Base-by-base conservation (phyloP, 2,329 filamentous ascomycete genomes). In the Leptographium galeiforme region DNA sequence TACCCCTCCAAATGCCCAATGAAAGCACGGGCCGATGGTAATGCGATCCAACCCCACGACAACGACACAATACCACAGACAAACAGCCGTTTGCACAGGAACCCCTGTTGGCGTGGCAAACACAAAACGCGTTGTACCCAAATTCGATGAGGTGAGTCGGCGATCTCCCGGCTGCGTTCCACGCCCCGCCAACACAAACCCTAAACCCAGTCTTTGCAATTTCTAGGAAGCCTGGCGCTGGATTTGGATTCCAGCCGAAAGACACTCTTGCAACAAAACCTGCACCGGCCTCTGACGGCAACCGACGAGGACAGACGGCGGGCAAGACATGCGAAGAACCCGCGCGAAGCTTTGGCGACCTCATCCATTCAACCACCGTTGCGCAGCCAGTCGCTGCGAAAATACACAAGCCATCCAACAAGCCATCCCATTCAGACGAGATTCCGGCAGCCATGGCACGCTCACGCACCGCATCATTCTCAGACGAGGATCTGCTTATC, bases 401-500 rank as follows among this genome's bases (percentile, higher is more conserved):
- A 47, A 33, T 49, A 13, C 46, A 10, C 18, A 16, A 16, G 40
- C 36, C 5, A 8, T n/a, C 32, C 32, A 46, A 10, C 13, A 39
- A n/a, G 13, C 36, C 12, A 19, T 6, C 11, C 13, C 11, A 4
- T 8, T 16, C 38, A 16, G 3, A 44, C 39, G 30, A 30, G 16
- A 11, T 16, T 7, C 16, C 12, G 6, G 2, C n/a, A 46, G 51
- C 8, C 6, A 64, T 64, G 62, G 55, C 61, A 8, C 63, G 60
- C 47, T 63, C 61, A 4, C 61, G 63, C 34, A 63, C 58, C 40
- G 57, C 57, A 33, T 69, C 66, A 50, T 67, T 68, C 48, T 65
- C 64, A 47, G 67, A 69, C 59, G 65, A 68, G 51, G 66, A 68
- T 52, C 62, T 69, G 45, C 56, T 66, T 16, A 51, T 65, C n/a